Percentiles rank a stretch among this genome's conserved stretches.
Conservation (phyloP, 345 rosid genomes). For the Eutrema yunnanense region DNA sequence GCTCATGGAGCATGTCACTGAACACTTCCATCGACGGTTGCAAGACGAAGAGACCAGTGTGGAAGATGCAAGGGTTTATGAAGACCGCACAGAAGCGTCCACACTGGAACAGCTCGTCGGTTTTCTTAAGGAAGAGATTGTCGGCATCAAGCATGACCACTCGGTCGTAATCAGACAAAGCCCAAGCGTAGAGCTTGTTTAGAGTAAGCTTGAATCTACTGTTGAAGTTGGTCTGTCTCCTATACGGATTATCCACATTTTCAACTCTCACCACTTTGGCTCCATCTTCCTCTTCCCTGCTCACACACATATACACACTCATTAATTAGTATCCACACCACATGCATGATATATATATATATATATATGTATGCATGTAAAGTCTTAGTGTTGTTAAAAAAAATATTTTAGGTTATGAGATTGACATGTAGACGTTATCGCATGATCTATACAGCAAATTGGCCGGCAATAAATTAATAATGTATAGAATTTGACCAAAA, state of each 20-base stretch:
- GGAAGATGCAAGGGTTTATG: conserved; percentile 97
- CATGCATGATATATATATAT: too few species aligned
- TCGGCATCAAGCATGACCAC: conserved; percentile 95
- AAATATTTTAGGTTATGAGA: neutral
- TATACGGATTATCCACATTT: conserved; percentile 83
- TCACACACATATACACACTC: neutral
- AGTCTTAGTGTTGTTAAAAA: neutral
- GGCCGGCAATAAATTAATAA: neutral
- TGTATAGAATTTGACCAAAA: neutral
- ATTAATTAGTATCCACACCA: too few species aligned
- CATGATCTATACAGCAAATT: conserved; percentile 10
- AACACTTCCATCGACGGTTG: conserved; percentile 74
- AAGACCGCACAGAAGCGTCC: conserved; percentile 94
- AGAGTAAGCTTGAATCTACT: conserved; percentile 79
- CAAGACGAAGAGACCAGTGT: conserved; percentile 91
- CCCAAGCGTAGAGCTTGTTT: conserved; percentile 96
- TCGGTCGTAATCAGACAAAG: conserved; percentile 72
- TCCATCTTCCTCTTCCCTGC: conserved; percentile 87
- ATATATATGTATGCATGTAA: neutral
- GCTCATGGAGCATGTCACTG: conserved; percentile 75
- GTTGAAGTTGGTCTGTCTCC: conserved; percentile 49
- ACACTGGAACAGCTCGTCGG: conserved; percentile 94
- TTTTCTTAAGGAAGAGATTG: conserved; percentile 74
- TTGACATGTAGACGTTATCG: neutral
- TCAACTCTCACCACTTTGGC: conserved; percentile 85